Percentiles rank a stretch among this genome's conserved stretches.
Evolutionary conservation across 2,329 filamentous ascomycete genomes (phyloP).

Genomic region (Epichloe aotearoae): DNA sequence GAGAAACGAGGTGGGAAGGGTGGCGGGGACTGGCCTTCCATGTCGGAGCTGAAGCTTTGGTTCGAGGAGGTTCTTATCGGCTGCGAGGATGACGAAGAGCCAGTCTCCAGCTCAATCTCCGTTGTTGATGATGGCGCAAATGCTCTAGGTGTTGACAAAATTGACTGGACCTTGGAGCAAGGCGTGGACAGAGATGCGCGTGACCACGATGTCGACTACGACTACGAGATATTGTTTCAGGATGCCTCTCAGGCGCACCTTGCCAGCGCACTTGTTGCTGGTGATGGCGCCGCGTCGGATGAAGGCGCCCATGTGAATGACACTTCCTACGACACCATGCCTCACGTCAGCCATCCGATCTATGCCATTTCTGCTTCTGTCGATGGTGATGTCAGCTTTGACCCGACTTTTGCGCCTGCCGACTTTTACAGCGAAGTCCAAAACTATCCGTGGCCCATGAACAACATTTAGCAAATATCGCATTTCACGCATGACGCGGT

Average conservation of each 20-base stretch:
- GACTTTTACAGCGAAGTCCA: neutral
- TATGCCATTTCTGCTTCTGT: neutral
- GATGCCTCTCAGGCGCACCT: neutral
- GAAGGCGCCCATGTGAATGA: neutral
- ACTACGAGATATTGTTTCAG: neutral
- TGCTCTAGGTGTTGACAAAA: neutral
- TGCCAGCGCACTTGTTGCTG: neutral
- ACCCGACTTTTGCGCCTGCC: neutral
- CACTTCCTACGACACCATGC: neutral
- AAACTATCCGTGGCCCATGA: neutral
- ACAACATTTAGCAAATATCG: neutral
- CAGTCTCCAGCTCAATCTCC: slow-evolving; percentile 4
- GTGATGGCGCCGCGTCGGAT: neutral
- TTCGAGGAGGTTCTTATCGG: slow-evolving; percentile 32
- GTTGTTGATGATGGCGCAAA: slow-evolving; percentile 17
- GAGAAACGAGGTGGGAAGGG: slow-evolving; percentile 42
- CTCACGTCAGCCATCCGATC: neutral
- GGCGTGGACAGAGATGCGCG: neutral
- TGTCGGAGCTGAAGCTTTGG: slow-evolving; percentile 46
- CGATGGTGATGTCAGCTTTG: neutral
- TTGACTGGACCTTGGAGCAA: neutral
- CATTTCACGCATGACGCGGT: neutral
- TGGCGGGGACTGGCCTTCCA: slow-evolving; percentile 40
- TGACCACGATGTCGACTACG: neutral
- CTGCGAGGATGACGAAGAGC: slow-evolving; percentile 23